Evolutionary conservation across 2,329 filamentous ascomycete species (phyloP).

Genomic region (Pyricularia sp.): DNA sequence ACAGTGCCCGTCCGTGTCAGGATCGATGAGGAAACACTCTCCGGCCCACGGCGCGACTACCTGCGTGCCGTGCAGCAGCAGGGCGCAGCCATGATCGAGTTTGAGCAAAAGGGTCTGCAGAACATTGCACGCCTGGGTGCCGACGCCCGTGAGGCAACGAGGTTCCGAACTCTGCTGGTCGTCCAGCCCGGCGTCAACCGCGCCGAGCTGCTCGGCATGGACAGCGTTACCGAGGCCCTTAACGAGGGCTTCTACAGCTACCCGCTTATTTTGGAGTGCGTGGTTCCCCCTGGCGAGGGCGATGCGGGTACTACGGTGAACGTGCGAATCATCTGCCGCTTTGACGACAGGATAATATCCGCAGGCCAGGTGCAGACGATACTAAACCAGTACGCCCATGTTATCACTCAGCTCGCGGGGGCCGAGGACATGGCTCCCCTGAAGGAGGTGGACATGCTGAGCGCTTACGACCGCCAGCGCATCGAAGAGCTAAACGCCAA

Average conservation of each 20-base stretch:
- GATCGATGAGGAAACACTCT: constrained; percentile 2
- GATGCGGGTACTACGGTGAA: background rate
- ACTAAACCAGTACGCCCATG: background rate
- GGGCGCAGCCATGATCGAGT: background rate
- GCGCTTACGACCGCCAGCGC: background rate
- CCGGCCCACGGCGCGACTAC: constrained; percentile 4
- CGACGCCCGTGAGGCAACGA: background rate
- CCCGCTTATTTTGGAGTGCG: background rate
- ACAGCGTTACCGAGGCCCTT: background rate
- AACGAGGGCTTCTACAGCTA: background rate
- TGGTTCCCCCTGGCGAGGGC: background rate
- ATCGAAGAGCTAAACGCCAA: background rate
- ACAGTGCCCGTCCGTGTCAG: constrained; percentile 22
- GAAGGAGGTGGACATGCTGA: background rate
- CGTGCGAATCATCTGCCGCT: background rate
- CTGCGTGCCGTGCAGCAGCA: background rate
- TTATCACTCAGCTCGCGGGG: background rate
- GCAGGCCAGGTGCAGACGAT: background rate
- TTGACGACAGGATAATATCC: background rate
- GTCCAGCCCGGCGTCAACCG: background rate
- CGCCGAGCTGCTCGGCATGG: background rate
- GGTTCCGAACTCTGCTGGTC: background rate
- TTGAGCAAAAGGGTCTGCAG: background rate
- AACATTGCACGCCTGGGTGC: background rate
- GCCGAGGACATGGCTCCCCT: background rate